phyloP scores from a whole-genome alignment of 1,139 yeast genomes.

The Sugiyamaella castrensis region DNA sequence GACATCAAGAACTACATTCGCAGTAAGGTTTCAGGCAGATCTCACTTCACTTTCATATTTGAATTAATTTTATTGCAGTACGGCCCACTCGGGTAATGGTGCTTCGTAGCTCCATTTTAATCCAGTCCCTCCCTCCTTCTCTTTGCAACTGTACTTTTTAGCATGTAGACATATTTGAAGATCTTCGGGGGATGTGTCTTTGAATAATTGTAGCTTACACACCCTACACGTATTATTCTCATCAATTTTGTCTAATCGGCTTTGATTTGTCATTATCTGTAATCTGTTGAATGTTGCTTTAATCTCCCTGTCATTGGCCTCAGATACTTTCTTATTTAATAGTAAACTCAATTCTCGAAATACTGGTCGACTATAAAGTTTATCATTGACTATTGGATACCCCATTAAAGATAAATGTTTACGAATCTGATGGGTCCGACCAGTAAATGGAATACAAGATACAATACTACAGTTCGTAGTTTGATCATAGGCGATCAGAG shows the following conservation, averaged over 20 bases:
- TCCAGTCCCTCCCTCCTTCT: not conserved
- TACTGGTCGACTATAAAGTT: conserved; percentile 62
- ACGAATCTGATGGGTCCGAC: conserved; percentile 91
- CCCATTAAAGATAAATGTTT: conserved; percentile 87
- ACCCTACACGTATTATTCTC: conserved; percentile 55
- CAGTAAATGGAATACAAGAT: conserved; percentile 77
- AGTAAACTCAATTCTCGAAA: conserved; percentile 58
- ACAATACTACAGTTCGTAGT: conserved; percentile 55
- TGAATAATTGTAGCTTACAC: conserved; percentile 71
- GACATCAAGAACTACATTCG: no score
- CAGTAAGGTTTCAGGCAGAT: no score
- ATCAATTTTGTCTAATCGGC: conserved; percentile 40
- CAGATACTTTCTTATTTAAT: not conserved
- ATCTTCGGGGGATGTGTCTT: conserved; percentile 83
- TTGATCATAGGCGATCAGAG: conserved; percentile 32
- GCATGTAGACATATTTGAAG: conserved; percentile 88
- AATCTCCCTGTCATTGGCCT: not conserved
- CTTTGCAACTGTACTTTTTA: conserved; percentile 53
- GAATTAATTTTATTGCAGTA: no score
- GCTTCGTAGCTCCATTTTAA: conserved; percentile 71
- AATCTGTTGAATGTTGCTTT: not conserved
- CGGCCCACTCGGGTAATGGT: conserved; percentile 82
- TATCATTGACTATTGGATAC: conserved; percentile 90
- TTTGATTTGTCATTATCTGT: not conserved
- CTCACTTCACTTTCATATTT: no score